phyloP scores from a whole-genome alignment of 2,329 filamentous ascomycete species.

The Orbilia javanica region DNA sequence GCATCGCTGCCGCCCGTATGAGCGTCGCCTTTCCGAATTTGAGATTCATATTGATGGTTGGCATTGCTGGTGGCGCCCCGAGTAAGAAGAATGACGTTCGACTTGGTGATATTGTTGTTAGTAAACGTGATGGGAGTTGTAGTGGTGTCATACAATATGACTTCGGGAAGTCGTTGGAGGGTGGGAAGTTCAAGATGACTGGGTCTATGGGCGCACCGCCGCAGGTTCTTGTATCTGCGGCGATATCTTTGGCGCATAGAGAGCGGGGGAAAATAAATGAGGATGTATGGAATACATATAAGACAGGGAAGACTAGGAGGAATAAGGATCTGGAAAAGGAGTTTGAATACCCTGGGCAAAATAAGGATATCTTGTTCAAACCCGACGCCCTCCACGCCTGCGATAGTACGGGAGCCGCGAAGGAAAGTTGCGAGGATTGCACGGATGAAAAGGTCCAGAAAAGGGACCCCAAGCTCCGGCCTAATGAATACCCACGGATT shows the following conservation, averaged over 20 bases:
- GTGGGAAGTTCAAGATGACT: background rate
- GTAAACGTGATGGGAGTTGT: background rate
- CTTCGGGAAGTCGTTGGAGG: slow-evolving; percentile 18
- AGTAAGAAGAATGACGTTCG: slow-evolving; percentile 8
- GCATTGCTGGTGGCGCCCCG: slow-evolving; percentile 4
- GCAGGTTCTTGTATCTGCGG: background rate
- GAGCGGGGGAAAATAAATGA: background rate
- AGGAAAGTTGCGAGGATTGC: background rate
- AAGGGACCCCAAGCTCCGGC: background rate
- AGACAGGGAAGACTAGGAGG: background rate
- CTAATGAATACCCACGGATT: background rate
- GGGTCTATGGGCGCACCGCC: slow-evolving; percentile 7
- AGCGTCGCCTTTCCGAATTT: background rate
- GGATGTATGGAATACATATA: background rate
- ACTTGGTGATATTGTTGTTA: slow-evolving; percentile 23
- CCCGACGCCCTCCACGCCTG: background rate
- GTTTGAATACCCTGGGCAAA: background rate
- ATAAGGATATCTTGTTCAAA: background rate
- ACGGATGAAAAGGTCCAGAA: background rate
- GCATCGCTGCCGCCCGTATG: slow-evolving; percentile 16
- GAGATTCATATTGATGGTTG: slow-evolving; percentile 13
- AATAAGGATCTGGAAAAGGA: too few species aligned
- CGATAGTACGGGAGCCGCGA: background rate
- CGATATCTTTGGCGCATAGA: background rate
- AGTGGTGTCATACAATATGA: slow-evolving; percentile 23